Evolutionary conservation across 2,329 filamentous ascomycete species (phyloP).

Genomic region (Falciphora oryzae): DNA sequence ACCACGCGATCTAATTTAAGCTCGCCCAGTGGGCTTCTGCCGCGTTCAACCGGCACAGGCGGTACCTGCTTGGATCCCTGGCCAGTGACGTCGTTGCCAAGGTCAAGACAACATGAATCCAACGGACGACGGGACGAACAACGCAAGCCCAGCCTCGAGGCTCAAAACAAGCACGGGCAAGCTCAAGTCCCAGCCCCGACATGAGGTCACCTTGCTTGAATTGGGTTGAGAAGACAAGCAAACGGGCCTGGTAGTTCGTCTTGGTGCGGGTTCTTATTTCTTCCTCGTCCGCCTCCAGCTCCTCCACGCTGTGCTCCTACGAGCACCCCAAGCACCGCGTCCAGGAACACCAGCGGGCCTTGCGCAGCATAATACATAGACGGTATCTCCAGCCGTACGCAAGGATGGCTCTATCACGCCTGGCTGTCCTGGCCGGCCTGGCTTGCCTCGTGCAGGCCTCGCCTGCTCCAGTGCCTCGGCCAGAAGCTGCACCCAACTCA

Average conservation of each 20-base stretch:
- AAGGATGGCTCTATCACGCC: neutral
- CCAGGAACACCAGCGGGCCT: neutral
- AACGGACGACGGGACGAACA: neutral
- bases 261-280: neutral
- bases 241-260: neutral
- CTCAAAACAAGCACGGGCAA: neutral
- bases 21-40: neutral
- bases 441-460: slow-evolving; percentile 1
- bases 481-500: slow-evolving; percentile 14
- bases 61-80: neutral
- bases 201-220: neutral
- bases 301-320: neutral
- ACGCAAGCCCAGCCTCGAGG: neutral
- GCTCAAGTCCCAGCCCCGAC: no score
- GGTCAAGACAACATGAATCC: no score
- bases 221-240: neutral
- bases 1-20: neutral
- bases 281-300: neutral
- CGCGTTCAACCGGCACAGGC: neutral
- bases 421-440: slow-evolving; percentile 2
- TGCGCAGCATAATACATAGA: neutral
- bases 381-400: neutral
- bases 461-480: slow-evolving; percentile 3
- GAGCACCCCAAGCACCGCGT: no score
- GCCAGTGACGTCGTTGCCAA: neutral